Percentiles rank a stretch among this genome's conserved stretches.
Conservation (phyloP, 441 rosid species). For the Hypseocharis bilobata region DNA sequence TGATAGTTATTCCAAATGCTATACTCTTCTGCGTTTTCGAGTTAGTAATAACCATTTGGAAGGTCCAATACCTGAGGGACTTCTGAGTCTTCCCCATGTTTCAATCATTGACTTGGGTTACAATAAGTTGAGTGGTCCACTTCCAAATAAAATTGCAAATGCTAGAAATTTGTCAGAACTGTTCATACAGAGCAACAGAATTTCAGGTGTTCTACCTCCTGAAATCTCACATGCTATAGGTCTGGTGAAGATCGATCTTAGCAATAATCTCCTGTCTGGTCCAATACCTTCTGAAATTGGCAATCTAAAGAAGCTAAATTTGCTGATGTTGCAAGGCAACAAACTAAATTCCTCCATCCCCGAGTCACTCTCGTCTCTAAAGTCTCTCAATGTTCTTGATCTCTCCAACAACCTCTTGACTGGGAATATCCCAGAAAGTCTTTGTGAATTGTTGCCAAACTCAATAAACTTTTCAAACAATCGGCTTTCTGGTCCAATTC, state of each 20-base stretch:
- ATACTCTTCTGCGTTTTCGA: constrained; percentile 65
- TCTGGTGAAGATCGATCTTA: constrained; percentile 82
- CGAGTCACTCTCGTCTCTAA: constrained; percentile 47
- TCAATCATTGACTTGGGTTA: constrained; percentile 69
- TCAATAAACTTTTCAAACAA: constrained; percentile 73
- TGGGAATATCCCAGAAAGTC: constrained; percentile 63
- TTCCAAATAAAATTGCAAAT: constrained; percentile 39
- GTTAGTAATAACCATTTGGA: constrained; percentile 56
- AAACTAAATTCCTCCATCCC: constrained; percentile 57
- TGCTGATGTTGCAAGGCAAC: constrained; percentile 65
- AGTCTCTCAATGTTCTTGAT: constrained; percentile 78
- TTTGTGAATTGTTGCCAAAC: constrained; percentile 55
- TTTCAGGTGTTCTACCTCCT: constrained; percentile 60
- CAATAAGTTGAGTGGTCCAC: constrained; percentile 61
- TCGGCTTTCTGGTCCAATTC: constrained; percentile 75
- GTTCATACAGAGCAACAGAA: constrained; percentile 59
- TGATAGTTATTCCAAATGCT: constrained; percentile 50
- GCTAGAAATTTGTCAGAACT: constrained; percentile 77
- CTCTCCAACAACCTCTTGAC: constrained; percentile 65
- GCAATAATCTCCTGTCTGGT: constrained; percentile 64
- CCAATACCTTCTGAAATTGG: constrained; percentile 75
- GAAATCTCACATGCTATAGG: constrained; percentile 56
- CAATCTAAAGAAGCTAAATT: constrained; percentile 53
- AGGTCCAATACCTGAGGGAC: constrained; percentile 54
- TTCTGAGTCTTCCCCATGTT: constrained; percentile 66